Evolutionary conservation across 2,329 filamentous ascomycete genomes (phyloP), one percentile per base, ranked within the genome.

Genomic region (Pyrenophora graminea): DNA sequence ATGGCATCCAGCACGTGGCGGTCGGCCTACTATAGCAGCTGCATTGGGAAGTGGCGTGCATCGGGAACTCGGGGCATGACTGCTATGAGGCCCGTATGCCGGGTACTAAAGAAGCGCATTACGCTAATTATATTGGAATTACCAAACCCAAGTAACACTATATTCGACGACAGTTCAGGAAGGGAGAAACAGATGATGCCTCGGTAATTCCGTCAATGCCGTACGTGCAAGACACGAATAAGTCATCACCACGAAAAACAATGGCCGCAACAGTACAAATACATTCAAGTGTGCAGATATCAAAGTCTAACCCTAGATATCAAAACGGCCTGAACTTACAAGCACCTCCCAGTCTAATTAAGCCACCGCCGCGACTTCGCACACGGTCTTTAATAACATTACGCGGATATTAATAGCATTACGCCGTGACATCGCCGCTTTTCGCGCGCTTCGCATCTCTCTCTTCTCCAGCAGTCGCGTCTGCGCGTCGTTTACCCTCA

Each of bases 381-480:
- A 32, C 25, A 37, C 4, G 12, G 13, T 8, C 15, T 39, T 21
- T n/a, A 25, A 25, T 21, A 23, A 43, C 31, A 12, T 25, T 34
- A 25, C 7, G 23, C 23, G 8, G 6, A 7, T 25, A 25, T 25
- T 25, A 25, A 7, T 25, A 25, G 23, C 23, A 25, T 25, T 59
- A 59, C 31, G 39, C 56, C n/a, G 53, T 49, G 4, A 39, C 37
- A 39, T 65, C 63, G 19, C 62, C 56, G 32, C 63, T 67, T 45
- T 63, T 69, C 21, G 62, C 61, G 27, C 71, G 59, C 61, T 74
- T 74, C 0, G 64, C 43, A 12, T 72, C 69, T 13, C 66, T 54
- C 40, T 71, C 70, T n/a, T 61, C 55, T 7, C 67, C 66, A 8
- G 63, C 58, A 6, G 55, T 55, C 8, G 52, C 54, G n/a, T 73